These are phyloP conservation scores for Imleria badia DNA, from an alignment of 768 basidiomycete genomes.

Conservation along the genomic window DNA sequence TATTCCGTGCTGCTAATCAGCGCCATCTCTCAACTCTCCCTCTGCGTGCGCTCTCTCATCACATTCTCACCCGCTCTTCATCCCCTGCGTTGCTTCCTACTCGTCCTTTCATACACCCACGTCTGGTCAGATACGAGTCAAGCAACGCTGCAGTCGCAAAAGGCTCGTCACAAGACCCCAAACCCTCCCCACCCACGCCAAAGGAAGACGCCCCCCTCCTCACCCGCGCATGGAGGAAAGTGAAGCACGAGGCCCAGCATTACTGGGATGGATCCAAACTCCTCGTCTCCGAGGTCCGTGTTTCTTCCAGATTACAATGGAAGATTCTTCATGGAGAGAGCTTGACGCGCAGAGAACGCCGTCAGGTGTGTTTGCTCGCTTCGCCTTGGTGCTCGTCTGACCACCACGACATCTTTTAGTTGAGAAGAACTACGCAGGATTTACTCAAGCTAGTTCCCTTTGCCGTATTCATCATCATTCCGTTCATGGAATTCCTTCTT, in stretches of 20 bases:
- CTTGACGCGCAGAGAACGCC: slow-evolving; percentile 87
- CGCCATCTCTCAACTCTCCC: slow-evolving; percentile 11
- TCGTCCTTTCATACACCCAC: slow-evolving; percentile 25
- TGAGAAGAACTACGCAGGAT: slow-evolving; percentile 92
- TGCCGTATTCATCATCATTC: slow-evolving; percentile 90
- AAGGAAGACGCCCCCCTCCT: slow-evolving; percentile 48
- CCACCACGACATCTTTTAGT: slow-evolving; percentile 40
- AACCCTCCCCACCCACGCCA: slow-evolving; percentile 48
- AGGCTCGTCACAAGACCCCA: slow-evolving; percentile 38
- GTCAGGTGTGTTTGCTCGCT: slow-evolving; percentile 61
- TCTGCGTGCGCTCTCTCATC: slow-evolving; percentile 7
- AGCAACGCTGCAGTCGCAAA: slow-evolving; percentile 8
- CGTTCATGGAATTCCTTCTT: slow-evolving; percentile 97
- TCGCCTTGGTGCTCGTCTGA: slow-evolving; percentile 1
- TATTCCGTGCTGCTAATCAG: slow-evolving; percentile 37
- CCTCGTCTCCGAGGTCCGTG: slow-evolving; percentile 90
- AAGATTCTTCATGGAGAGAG: slow-evolving; percentile 90
- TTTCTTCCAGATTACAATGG: slow-evolving; percentile 84
- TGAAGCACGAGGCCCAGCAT: slow-evolving; percentile 94
- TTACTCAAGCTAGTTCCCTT: slow-evolving; percentile 92
- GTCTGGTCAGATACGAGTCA: slow-evolving; percentile 14
- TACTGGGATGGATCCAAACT: slow-evolving; percentile 98
- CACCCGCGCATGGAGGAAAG: slow-evolving; percentile 81
- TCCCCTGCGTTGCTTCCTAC: slow-evolving; percentile 21
- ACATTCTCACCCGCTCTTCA: slow-evolving; percentile 14